Percentiles rank a stretch among this genome's conserved stretches.
Evolutionary conservation across 2,329 filamentous ascomycete genomes (phyloP).

Genomic region (Colletotrichum theobromicola): DNA sequence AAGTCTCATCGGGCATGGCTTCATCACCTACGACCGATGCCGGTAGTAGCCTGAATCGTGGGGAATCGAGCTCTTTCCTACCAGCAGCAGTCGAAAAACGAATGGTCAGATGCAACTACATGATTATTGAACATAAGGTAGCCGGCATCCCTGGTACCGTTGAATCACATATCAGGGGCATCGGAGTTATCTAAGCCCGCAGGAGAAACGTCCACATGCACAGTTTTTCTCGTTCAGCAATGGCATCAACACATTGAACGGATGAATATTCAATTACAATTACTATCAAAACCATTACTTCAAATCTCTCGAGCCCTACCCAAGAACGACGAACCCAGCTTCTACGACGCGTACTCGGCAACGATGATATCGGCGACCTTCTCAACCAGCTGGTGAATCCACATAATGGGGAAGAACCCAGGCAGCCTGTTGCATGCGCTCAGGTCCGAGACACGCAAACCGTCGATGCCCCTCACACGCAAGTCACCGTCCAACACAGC

Average conservation of each 20-base stretch:
- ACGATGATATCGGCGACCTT: conserved; percentile 50
- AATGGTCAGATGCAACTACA: background rate
- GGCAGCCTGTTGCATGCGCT: conserved; percentile 56
- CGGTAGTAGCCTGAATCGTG: background rate
- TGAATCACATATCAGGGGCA: background rate
- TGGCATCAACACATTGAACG: background rate
- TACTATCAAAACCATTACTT: background rate
- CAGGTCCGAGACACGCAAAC: conserved; percentile 67
- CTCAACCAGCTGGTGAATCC: conserved; percentile 61
- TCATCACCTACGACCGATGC: background rate
- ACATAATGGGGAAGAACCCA: conserved; percentile 51
- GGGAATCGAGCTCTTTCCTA: background rate
- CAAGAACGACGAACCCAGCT: background rate
- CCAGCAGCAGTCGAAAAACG: background rate
- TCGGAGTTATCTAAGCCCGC: background rate
- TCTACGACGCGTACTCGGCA: background rate
- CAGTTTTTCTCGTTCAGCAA: background rate
- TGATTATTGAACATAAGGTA: background rate
- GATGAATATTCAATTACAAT: background rate
- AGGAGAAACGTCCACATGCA: background rate
- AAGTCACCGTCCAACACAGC: conserved; percentile 64
- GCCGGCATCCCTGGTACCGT: background rate
- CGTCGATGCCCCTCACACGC: conserved; percentile 57
- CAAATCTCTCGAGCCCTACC: background rate
- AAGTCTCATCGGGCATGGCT: background rate